Evolutionary conservation across 2,329 filamentous ascomycete genomes (phyloP).

Genomic region (Moelleriella libera): DNA sequence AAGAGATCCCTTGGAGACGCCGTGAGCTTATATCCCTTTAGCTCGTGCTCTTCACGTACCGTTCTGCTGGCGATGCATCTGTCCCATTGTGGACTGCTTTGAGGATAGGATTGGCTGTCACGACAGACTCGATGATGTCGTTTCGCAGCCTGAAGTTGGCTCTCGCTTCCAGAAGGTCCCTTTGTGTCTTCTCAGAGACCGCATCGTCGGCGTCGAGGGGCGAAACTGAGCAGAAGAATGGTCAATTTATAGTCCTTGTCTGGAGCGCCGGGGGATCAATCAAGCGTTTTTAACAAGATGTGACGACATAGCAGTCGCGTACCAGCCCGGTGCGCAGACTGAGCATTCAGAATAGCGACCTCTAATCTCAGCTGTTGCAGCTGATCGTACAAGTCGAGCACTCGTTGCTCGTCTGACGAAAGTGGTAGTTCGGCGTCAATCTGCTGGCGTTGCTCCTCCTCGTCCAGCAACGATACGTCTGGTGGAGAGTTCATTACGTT

Average conservation of each 20-base stretch:
- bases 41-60: conserved; percentile 28
- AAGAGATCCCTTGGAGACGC: conserved; percentile 44
- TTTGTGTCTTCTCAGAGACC: conserved; percentile 43
- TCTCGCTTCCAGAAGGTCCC: conserved; percentile 54
- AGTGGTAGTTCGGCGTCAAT: conserved; percentile 35
- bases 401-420: conserved; percentile 49
- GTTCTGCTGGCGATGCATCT: conserved; percentile 50
- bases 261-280: neutral
- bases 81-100: conserved; percentile 61
- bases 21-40: neutral
- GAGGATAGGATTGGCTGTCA: conserved; percentile 61
- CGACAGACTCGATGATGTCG: conserved; percentile 51
- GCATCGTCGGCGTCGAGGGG: conserved; percentile 22
- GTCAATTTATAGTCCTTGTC: neutral
- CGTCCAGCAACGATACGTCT: conserved; percentile 11
- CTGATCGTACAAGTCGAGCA: conserved; percentile 57
- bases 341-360: conserved; percentile 48
- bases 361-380: conserved; percentile 60
- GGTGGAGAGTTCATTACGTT: no score
- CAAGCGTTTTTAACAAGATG: no score
- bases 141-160: conserved; percentile 56
- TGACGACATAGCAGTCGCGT: conserved; percentile 1
- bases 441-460: conserved; percentile 6
- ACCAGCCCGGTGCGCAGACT: conserved; percentile 23
- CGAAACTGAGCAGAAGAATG: neutral